Percentiles rank a stretch among this genome's conserved stretches.
Evolutionary conservation across 306 rosid species (phyloP).

Genomic region (Casuarina cunninghamiana): DNA sequence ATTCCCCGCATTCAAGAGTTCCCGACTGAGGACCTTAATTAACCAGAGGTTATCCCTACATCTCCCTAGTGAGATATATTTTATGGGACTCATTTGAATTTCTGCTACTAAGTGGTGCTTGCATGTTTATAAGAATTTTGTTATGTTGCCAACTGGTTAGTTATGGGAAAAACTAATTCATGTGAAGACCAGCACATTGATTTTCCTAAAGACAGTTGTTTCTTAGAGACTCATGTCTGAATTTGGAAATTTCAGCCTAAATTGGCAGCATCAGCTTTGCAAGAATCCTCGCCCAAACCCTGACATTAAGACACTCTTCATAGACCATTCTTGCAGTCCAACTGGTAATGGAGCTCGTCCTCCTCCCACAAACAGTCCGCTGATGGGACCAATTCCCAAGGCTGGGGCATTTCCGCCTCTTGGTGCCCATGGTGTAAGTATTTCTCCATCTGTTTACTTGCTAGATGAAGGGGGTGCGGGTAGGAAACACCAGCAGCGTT

Average conservation of each 20-base stretch:
- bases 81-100: conserved; percentile 9
- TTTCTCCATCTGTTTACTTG: conserved; percentile 5
- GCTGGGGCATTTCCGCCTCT: conserved; percentile 49
- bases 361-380: conserved; percentile 44
- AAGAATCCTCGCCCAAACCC: conserved; percentile 53
- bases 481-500: not conserved
- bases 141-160: not conserved
- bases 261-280: conserved; percentile 56
- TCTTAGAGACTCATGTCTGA: conserved; percentile 11
- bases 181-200: not conserved
- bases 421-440: conserved; percentile 51
- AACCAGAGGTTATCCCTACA: conserved; percentile 42
- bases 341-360: conserved; percentile 45
- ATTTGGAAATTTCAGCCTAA: conserved; percentile 33
- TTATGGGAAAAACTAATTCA: not conserved
- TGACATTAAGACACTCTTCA: conserved; percentile 48
- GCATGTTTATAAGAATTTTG: not conserved
- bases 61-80: not conserved
- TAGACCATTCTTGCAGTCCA: conserved; percentile 48
- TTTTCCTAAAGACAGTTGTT: not conserved
- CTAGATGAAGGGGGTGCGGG: not conserved
- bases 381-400: conserved; percentile 46
- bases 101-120: not conserved
- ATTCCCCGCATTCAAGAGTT: conserved; percentile 44
- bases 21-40: conserved; percentile 47